These are phyloP conservation scores for Phytophthora europaea DNA, from an alignment of 352 stramenopile genomes.

Conservation along the genomic window DNA sequence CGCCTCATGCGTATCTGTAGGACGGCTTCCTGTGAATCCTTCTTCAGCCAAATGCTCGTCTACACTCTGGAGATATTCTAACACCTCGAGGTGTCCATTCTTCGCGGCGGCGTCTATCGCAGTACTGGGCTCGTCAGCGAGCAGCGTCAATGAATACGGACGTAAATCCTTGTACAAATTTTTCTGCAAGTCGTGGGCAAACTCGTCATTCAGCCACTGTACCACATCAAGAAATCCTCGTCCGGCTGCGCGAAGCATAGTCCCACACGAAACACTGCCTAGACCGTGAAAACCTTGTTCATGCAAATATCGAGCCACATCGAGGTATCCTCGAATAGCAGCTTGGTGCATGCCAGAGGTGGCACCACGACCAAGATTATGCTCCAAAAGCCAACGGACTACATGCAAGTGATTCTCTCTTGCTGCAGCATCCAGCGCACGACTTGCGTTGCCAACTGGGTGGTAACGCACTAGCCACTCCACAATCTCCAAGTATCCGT, in stretches of 20 bases:
- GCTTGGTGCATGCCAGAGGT: constrained; percentile 43
- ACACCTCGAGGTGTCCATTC: constrained; percentile 32
- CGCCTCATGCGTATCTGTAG: constrained; percentile 31
- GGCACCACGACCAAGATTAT: constrained; percentile 37
- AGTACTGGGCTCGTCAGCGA: constrained; percentile 34
- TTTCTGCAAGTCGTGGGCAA: constrained; percentile 12
- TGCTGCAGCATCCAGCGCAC: constrained; percentile 38
- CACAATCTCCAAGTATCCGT: constrained; percentile 50
- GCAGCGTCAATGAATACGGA: constrained; percentile 31
- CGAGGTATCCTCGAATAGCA: constrained; percentile 36
- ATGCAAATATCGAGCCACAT: constrained; percentile 32
- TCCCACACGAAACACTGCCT: constrained; percentile 33
- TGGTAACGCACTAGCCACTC: constrained; percentile 41
- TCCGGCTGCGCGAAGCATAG: constrained; percentile 42
- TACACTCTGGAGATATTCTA: constrained; percentile 33
- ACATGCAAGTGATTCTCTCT: constrained; percentile 32
- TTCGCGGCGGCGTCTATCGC: constrained; percentile 42
- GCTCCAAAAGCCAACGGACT: constrained; percentile 33
- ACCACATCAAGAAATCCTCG: constrained; percentile 41
- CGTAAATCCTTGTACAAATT: constrained; percentile 38
- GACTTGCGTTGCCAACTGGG: constrained; percentile 43
- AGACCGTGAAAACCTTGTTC: constrained; percentile 32
- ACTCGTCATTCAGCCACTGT: constrained; percentile 36
- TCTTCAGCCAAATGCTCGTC: constrained; percentile 19
- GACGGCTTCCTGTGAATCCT: constrained; percentile 7